Evolutionary conservation across 208 protist species (phyloP), one percentile per base, ranked within the genome.

Genomic region (Spongospora subterranea): DNA sequence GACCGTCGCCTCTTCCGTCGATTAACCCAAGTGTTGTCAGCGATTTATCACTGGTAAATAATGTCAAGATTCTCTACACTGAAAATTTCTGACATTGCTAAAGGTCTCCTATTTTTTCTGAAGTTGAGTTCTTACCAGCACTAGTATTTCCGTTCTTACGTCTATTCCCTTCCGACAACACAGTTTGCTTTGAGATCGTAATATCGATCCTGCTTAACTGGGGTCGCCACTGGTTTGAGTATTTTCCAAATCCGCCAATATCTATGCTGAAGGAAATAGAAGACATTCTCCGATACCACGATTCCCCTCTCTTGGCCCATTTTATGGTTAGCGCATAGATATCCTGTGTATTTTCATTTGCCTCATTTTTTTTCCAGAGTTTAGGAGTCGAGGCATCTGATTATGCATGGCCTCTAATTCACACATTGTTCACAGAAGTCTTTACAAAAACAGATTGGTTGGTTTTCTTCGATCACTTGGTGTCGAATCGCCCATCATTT

Each of bases 191-290:
- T 89, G 90, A 92, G 88, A 65, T 88, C 24, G 32, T 92, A 20
- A 46, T 46, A 1, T 77, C 90, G 45, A 60, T 89, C 20, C 76
- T 92, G 24, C 40, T 39, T 0, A 92, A 92, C 66, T 92, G 90
- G 90, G 88, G 90, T n/a, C 76, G 54, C 40, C 77, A 88, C 0
- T 92, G 90, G 90, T 60, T 92, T 65, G 50, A 88, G 35, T 92
- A 88, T 46, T 54, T 92, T 89, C 90, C 90, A 89, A 92, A 92
- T 40, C 90, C 90, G 6, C 90, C 90, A 43, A 43, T 88, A 35
- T 50, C 39, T 60, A 66, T 88, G 38, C 71, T 92, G 35, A 82
- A 82, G 6, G 35, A 82, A 45, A n/a, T 82, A 20, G 71, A 82
- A 35, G 17, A 35, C 11, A 6, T 82, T 35, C 40, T 82, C 13